These are phyloP conservation scores for Ceratonia siliqua DNA, from an alignment of 306 rosid genomes.

Conservation along the genomic window DNA sequence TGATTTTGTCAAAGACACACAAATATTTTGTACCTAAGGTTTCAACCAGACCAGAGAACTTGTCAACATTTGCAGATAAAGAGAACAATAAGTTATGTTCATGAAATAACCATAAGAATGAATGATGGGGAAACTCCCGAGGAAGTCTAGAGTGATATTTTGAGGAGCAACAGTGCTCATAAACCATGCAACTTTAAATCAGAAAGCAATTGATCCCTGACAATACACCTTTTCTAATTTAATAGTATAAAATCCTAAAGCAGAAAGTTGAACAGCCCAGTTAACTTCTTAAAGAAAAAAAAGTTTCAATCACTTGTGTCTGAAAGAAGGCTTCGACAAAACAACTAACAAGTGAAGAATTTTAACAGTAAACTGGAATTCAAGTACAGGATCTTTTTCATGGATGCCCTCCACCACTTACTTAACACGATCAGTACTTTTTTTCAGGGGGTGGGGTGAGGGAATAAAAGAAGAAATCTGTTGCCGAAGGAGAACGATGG, in stretches of 20 bases:
- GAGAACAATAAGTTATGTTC: conserved; percentile 15
- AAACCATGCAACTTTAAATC: conserved; percentile 6
- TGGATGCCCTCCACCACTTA: conserved; percentile 8
- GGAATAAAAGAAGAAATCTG: not conserved
- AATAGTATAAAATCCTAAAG: conserved; percentile 8
- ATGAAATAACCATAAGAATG: not conserved
- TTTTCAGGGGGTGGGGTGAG: not conserved
- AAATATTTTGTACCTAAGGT: conserved; percentile 75
- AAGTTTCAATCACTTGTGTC: not conserved
- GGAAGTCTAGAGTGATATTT: not conserved
- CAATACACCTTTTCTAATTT: not conserved
- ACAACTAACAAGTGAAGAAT: not conserved
- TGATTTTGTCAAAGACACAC: conserved; percentile 68
- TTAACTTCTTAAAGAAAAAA: not conserved
- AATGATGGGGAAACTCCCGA: not conserved
- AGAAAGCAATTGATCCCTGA: conserved; percentile 22
- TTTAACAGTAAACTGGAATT: not conserved
- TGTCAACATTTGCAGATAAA: conserved; percentile 19
- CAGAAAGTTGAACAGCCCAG: conserved; percentile 1
- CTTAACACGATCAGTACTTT: not conserved
- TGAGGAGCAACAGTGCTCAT: conserved; percentile 12
- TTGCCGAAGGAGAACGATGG: conserved; percentile 5
- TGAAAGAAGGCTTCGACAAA: not conserved
- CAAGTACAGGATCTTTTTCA: not conserved
- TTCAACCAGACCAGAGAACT: conserved; percentile 27